Percentiles rank a stretch among this genome's conserved stretches.
Evolutionary conservation across 2,329 filamentous ascomycete genomes (phyloP).

Genomic region (Monilinia polystroma): DNA sequence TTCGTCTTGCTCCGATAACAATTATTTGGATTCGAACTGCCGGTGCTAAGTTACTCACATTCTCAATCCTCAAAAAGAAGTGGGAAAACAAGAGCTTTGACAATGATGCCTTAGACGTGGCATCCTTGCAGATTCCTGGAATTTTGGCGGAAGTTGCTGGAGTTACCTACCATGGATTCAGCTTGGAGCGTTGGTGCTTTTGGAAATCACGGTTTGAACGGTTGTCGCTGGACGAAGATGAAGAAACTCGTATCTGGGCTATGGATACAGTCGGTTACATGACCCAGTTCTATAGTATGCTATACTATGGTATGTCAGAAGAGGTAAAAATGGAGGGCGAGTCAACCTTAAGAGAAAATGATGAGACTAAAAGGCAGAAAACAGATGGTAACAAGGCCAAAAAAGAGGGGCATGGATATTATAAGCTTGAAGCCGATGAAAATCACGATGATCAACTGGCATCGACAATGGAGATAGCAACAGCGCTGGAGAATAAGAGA

Average conservation of each 20-base stretch:
- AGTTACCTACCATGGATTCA: not conserved
- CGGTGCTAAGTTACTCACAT: not conserved
- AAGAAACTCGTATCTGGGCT: not conserved
- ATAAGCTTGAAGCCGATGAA: not conserved
- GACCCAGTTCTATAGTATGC: not conserved
- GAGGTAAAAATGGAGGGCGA: not conserved
- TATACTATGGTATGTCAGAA: too few species aligned
- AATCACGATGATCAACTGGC: not conserved
- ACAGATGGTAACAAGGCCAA: not conserved
- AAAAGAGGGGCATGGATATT: not conserved
- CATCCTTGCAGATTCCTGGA: not conserved
- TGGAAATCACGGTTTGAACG: not conserved
- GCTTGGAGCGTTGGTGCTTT: not conserved
- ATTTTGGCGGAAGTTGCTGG: not conserved
- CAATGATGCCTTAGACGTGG: not conserved
- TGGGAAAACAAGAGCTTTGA: not conserved
- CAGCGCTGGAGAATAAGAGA: not conserved
- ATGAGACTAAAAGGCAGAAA: not conserved
- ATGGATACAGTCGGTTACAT: not conserved
- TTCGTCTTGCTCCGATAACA: not conserved
- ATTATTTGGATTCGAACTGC: conserved; percentile 2
- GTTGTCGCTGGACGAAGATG: not conserved
- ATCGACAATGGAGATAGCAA: not conserved
- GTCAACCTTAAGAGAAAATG: not conserved
- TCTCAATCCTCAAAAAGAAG: not conserved